Evolutionary conservation across 768 basidiomycete genomes (phyloP).

Genomic region (Strobilomyces echinocephalus): DNA sequence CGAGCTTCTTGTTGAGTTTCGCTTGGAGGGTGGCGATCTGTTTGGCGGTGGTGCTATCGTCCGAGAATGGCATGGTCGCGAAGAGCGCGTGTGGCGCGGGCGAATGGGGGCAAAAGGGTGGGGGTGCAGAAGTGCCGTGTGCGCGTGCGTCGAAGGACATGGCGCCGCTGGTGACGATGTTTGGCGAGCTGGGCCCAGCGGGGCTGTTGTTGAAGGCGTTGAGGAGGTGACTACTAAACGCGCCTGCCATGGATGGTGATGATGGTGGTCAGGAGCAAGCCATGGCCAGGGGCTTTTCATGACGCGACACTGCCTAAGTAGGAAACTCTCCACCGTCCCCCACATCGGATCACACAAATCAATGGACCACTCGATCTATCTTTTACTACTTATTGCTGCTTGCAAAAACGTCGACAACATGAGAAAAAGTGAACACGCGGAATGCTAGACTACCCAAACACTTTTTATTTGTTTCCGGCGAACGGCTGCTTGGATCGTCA

Average conservation of each 20-base stretch:
- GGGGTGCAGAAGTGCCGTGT: slow-evolving; percentile 35
- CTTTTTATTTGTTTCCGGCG: too few species aligned
- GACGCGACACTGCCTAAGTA: neutral
- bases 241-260: slow-evolving; percentile 45
- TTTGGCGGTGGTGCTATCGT: slow-evolving; percentile 52
- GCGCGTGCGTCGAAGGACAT: slow-evolving; percentile 59
- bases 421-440: too few species aligned
- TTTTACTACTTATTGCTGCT: too few species aligned
- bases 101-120: too few species aligned
- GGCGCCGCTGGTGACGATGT: slow-evolving; percentile 45
- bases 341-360: too few species aligned
- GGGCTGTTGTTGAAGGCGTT: slow-evolving; percentile 35
- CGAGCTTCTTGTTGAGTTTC: slow-evolving; percentile 82
- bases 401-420: too few species aligned
- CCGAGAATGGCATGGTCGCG: slow-evolving; percentile 34
- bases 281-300: neutral
- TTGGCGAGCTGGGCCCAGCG: slow-evolving; percentile 22
- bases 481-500: too few species aligned
- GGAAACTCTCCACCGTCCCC: neutral
- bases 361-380: too few species aligned
- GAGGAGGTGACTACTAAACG: slow-evolving; percentile 56
- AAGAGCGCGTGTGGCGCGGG: neutral
- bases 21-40: slow-evolving; percentile 69
- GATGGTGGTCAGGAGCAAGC: slow-evolving; percentile 13
- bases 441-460: too few species aligned